Evolutionary conservation across 768 basidiomycete genomes (phyloP).

Genomic region (Nidula microcarpa): DNA sequence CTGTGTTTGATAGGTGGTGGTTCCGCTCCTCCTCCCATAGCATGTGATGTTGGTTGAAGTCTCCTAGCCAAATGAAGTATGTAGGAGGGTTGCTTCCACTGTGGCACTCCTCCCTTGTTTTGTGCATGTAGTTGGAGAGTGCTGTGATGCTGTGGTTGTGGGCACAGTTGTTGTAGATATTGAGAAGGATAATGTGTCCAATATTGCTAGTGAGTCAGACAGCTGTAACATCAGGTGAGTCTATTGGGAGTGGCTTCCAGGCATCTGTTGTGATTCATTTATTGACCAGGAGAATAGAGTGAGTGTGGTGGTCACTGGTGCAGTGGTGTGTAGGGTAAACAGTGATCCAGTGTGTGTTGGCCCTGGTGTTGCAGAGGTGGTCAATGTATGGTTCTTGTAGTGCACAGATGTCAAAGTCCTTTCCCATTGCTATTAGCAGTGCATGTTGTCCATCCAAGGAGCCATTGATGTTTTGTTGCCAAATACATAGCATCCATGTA

Average conservation of each 20-base stretch:
- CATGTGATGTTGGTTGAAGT: slow-evolving; percentile 39
- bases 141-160: slow-evolving; percentile 12
- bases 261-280: slow-evolving; percentile 8
- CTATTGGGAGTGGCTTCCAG: slow-evolving; percentile 18
- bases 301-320: neutral
- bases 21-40: slow-evolving; percentile 26
- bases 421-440: neutral
- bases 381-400: slow-evolving; percentile 37
- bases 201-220: slow-evolving; percentile 10
- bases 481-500: neutral
- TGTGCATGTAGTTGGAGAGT: slow-evolving; percentile 1
- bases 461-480: neutral
- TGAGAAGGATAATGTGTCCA: slow-evolving; percentile 22
- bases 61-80: slow-evolving; percentile 24
- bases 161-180: slow-evolving; percentile 32
- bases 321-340: slow-evolving; percentile 8
- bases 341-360: slow-evolving; percentile 4
- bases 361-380: slow-evolving; percentile 9
- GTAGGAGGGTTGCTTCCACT: neutral
- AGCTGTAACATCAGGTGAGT: slow-evolving; percentile 17
- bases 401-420: slow-evolving; percentile 24
- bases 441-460: neutral
- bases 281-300: slow-evolving; percentile 15
- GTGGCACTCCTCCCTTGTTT: neutral
- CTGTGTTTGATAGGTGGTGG: slow-evolving; percentile 8